Base-by-base conservation (phyloP, 805 yeast genomes). In the Torulaspora maleeae region DNA sequence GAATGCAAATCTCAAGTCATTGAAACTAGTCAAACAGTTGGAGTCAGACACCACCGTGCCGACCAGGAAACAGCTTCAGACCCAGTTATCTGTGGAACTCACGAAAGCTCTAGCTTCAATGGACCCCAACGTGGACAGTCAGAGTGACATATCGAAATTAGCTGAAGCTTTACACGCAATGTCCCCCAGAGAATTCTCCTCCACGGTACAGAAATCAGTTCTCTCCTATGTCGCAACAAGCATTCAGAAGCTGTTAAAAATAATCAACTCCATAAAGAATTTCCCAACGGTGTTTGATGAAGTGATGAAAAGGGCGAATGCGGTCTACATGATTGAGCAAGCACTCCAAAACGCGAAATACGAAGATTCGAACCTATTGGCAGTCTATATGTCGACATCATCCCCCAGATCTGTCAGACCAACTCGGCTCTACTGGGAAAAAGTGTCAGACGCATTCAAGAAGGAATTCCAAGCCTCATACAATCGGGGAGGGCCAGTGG, bases 401-500 rank as follows among this genome's bases (percentile, higher is more conserved):
- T 51, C 44, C 33, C 44, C 53, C n/a, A 52, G 43, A 27, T 35
- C 48, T 13, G 25, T 43, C 8, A 36, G 47, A 13, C 56, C 58
- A 15, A 52, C 50, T 36, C 58, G 55, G 5, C 41, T 60, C 13
- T 64, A 49, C 41, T 64, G 68, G 68, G 46, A 36, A 13, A 53
- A 51, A 25, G 50, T 63, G 5, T 42, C 66, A 5, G 44, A 38
- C 5, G 42, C 35, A 13, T 64, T 61, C 29, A 58, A 58, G 41
- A 59, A 54, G 27, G 67, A 64, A n/a, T 53, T 63, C n/a, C 65
- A 64, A 28, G 53, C 55, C 8, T 56, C 66, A 2, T 55, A 42
- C 39, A 61, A 52, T 27, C 55, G 68, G 48, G 68, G 68, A 34
- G 68, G 68, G 1, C 68, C 68, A 3, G 67, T 64, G 1, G 67